Percentiles rank a stretch among this genome's conserved stretches.
phyloP scores from a whole-genome alignment of 352 stramenopile genomes.

The Phytopythium boreale region DNA sequence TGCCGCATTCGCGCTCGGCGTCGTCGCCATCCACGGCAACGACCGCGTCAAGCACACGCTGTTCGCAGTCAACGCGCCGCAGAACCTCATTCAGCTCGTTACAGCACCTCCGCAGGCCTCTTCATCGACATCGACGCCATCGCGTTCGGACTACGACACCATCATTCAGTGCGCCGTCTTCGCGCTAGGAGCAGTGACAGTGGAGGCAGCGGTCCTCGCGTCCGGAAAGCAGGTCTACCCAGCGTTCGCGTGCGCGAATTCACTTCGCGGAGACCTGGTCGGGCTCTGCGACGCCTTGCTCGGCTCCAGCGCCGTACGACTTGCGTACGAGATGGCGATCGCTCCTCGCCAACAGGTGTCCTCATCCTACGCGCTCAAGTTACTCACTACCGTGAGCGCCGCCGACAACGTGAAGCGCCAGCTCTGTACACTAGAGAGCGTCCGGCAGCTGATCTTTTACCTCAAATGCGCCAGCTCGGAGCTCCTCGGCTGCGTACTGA shows the following conservation, averaged over 20 bases:
- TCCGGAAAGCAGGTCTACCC: conserved; percentile 10
- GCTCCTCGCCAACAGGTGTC: conserved; percentile 4
- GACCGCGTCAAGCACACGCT: conserved; percentile 39
- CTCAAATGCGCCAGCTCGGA: conserved; percentile 21
- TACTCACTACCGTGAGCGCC: conserved; percentile 28
- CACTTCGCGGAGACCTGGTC: conserved; percentile 6
- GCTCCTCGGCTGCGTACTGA: conserved; percentile 32
- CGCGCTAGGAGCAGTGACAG: conserved; percentile 33
- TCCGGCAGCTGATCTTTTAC: conserved; percentile 30
- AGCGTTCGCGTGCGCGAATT: conserved; percentile 2
- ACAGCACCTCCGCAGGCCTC: conserved; percentile 5
- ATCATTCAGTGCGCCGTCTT: conserved; percentile 36
- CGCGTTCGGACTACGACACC: background rate
- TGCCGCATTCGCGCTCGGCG: conserved; percentile 48
- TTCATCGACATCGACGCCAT: background rate
- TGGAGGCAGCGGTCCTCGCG: conserved; percentile 23
- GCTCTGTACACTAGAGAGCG: conserved; percentile 21
- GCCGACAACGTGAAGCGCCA: conserved; percentile 17
- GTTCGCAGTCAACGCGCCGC: conserved; percentile 42
- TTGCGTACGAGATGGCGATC: conserved; percentile 1
- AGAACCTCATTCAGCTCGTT: conserved; percentile 53
- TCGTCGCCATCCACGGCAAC: conserved; percentile 35
- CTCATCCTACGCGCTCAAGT: conserved; percentile 37
- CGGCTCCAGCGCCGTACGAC: background rate
- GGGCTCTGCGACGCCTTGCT: background rate